These are phyloP conservation scores for Termitomyces heimii DNA, from an alignment of 768 basidiomycete species.

Conservation along the genomic window DNA sequence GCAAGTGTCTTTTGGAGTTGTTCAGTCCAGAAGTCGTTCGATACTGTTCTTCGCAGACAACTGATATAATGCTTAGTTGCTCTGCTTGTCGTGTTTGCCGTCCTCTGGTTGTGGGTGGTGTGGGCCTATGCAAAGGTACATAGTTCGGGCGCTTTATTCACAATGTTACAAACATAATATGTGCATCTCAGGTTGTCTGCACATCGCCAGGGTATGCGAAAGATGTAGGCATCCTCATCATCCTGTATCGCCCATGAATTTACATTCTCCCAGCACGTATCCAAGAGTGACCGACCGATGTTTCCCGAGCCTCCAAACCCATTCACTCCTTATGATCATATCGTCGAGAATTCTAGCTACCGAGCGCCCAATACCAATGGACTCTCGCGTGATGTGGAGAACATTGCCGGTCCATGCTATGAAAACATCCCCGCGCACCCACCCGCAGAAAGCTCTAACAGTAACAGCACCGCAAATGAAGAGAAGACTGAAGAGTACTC, in stretches of 20 bases:
- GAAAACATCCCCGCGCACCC: constrained; percentile 25
- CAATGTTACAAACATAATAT: not conserved
- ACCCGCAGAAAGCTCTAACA: not conserved
- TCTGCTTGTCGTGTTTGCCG: constrained; percentile 54
- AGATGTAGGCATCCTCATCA: constrained; percentile 42
- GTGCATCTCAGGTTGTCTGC: constrained; percentile 42
- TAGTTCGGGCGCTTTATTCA: not conserved
- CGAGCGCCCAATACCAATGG: not conserved
- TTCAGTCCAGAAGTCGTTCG: not conserved
- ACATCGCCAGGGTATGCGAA: constrained; percentile 66
- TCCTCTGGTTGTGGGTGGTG: constrained; percentile 63
- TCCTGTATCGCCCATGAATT: not conserved
- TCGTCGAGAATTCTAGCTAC: constrained; percentile 2
- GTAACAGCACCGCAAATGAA: not conserved
- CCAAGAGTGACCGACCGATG: constrained; percentile 20
- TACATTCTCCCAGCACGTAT: constrained; percentile 17
- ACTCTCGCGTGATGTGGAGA: constrained; percentile 15
- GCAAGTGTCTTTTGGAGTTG: not conserved
- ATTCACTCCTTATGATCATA: constrained; percentile 3
- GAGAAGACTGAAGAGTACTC: not conserved
- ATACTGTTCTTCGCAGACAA: not conserved
- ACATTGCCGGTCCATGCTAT: constrained; percentile 37
- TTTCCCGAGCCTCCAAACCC: constrained; percentile 13
- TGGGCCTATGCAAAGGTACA: constrained; percentile 76
- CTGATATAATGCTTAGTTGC: constrained; percentile 41